phyloP scores from a whole-genome alignment of 2,329 filamentous ascomycete genomes.

The Aplosporella prunicola region DNA sequence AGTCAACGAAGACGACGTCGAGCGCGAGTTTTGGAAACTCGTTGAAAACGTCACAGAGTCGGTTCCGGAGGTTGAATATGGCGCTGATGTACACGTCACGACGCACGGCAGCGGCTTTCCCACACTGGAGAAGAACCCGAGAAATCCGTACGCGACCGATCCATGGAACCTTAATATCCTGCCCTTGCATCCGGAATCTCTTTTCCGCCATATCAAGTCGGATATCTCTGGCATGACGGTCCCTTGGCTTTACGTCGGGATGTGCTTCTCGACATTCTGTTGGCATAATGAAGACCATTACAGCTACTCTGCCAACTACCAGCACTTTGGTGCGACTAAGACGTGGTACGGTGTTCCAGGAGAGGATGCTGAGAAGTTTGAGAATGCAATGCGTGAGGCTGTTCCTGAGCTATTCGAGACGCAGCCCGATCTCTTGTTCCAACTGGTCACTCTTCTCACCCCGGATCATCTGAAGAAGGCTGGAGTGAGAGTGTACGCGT shows the following conservation, averaged over 20 bases:
- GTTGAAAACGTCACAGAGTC: slow-evolving; percentile 91
- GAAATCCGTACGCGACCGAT: slow-evolving; percentile 77
- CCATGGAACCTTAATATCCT: slow-evolving; percentile 94
- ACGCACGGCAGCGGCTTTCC: slow-evolving; percentile 97
- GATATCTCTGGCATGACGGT: slow-evolving; percentile 99
- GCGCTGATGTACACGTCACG: slow-evolving; percentile 94
- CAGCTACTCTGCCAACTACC: slow-evolving; percentile 94
- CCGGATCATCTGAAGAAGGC: slow-evolving; percentile 89
- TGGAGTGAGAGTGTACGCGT: slow-evolving; percentile 81
- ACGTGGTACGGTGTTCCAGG: slow-evolving; percentile 98
- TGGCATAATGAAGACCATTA: slow-evolving; percentile 99
- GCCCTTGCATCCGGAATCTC: slow-evolving; percentile 78
- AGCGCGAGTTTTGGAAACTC: slow-evolving; percentile 91
- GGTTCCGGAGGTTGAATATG: slow-evolving; percentile 86
- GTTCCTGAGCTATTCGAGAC: slow-evolving; percentile 96
- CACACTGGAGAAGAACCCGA: slow-evolving; percentile 82
- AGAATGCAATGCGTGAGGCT: slow-evolving; percentile 87
- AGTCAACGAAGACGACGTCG: slow-evolving; percentile 89
- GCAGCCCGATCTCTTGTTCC: slow-evolving; percentile 90
- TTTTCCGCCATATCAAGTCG: slow-evolving; percentile 95
- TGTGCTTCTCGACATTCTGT: slow-evolving; percentile 99
- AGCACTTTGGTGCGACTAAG: slow-evolving; percentile 96
- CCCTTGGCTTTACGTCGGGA: slow-evolving; percentile 97
- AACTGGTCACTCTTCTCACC: slow-evolving; percentile 90
- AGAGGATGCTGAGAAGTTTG: slow-evolving; percentile 87